Base-by-base conservation (phyloP, 768 basidiomycete genomes). In the Phanerochaete sordida region DNA sequence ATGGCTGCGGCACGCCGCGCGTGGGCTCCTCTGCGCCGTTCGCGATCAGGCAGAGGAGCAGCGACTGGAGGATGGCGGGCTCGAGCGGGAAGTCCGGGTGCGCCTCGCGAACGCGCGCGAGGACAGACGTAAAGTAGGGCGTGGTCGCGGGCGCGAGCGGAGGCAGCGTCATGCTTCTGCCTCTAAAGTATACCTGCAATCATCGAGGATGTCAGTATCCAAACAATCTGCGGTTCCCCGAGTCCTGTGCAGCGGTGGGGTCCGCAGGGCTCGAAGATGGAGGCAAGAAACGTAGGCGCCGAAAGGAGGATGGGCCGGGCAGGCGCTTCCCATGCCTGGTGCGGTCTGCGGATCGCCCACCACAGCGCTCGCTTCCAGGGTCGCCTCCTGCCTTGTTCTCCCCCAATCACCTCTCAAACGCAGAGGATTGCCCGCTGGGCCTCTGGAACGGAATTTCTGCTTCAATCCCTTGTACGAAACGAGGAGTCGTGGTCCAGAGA, bases 41-140 rank as follows among this genome's bases (percentile, higher is more conserved):
- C 1, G 87, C 78, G 35, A 88, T 73, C 49, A 91, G 75, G 68
- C 82, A 88, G 3, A 87, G 79, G 30, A 91, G 79, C 16, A 90
- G 73, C 23, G 86, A 83, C 68, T 86, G 87, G 23, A 90, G 72
- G 44, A 90, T 79, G 54, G 83, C 79, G 11, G 82, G 77, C 55
- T 91, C 87, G 2, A 89, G 58, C 8, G 86, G 85, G 16, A 86
- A 69, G 51, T 75, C 75, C n/a, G 81, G 75, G 27, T 73, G 71
- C 7, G 72, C 69, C n/a, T 75, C 64, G 39, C 76, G 80, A 55
- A 87, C 69, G 59, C 80, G 74, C 3, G 73, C 68, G 12, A 88
- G 64, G 28, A 87, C 67, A 28, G 68, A 66, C 21, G 70, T 61
- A 33, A 73, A 68, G 57, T 70, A 72, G 1, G 58, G 63, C 16